These are phyloP conservation scores for Verticillium dahliae DNA, from an alignment of 2,329 filamentous ascomycete genomes.

Conservation along the genomic window DNA sequence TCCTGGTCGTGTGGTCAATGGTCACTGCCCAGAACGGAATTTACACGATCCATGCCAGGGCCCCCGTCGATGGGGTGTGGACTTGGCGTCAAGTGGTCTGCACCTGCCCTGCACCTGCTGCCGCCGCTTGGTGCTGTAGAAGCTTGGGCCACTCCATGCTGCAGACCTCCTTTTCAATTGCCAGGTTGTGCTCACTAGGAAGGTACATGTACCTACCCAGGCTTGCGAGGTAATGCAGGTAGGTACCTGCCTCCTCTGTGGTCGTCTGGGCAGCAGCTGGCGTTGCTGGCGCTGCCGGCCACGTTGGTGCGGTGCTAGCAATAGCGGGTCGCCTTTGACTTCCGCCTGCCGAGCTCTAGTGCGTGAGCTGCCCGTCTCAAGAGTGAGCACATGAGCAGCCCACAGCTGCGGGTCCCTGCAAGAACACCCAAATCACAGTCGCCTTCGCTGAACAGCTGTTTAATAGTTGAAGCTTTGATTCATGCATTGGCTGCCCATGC, in stretches of 20 bases:
- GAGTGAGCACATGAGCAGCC: constrained; percentile 41
- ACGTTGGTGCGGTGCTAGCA: not conserved
- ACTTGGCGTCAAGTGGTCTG: not conserved
- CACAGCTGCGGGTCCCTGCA: constrained; percentile 28
- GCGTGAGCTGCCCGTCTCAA: constrained; percentile 30
- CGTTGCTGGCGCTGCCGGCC: not conserved
- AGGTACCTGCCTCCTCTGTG: too few species aligned
- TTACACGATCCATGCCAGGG: not conserved
- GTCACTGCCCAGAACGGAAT: not conserved
- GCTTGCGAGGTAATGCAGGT: too few species aligned
- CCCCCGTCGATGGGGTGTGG: not conserved
- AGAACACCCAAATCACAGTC: constrained; percentile 3
- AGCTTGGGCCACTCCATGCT: not conserved
- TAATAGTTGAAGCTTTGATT: not conserved
- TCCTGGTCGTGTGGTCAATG: not conserved
- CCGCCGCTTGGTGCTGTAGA: not conserved
- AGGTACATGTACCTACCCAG: too few species aligned
- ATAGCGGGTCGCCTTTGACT: constrained; percentile 16
- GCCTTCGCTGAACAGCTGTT: constrained; percentile 1
- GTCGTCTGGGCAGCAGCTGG: not conserved
- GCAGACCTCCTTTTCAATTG: too few species aligned
- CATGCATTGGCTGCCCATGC: not conserved
- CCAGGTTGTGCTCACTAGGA: too few species aligned
- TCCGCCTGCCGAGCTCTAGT: constrained; percentile 32
- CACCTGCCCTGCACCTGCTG: not conserved